phyloP scores from a whole-genome alignment of 1,139 yeast species.

The Kodamaea sp. region DNA sequence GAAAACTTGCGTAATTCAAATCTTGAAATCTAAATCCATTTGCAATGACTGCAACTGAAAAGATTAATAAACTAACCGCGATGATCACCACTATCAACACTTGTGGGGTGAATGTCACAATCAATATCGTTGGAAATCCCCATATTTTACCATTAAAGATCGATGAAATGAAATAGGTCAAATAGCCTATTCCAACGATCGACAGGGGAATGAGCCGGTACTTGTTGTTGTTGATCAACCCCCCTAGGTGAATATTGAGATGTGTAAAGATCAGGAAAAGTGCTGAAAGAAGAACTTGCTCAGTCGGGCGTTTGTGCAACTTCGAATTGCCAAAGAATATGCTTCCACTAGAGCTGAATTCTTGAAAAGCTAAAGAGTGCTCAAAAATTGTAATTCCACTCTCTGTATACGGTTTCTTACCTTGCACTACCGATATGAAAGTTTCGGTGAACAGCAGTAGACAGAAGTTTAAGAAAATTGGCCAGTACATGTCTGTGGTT shows the following conservation, averaged over 20 bases:
- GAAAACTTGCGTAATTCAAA: conserved; percentile 50
- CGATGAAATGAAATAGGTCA: conserved; percentile 45
- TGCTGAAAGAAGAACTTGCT: conserved; percentile 53
- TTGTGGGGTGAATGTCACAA: conserved; percentile 63
- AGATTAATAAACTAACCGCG: conserved; percentile 51
- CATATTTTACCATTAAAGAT: conserved; percentile 38
- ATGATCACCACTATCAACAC: conserved; percentile 52
- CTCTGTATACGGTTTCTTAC: conserved; percentile 60
- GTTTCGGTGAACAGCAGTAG: conserved; percentile 70
- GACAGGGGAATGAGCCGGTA: conserved; percentile 66
- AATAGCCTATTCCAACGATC: conserved; percentile 51
- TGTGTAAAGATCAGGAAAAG: conserved; percentile 57
- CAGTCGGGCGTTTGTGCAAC: conserved; percentile 43
- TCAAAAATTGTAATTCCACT: conserved; percentile 74
- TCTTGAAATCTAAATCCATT: conserved; percentile 53
- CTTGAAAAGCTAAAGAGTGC: conserved; percentile 73
- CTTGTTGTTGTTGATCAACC: conserved; percentile 49
- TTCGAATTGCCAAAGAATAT: conserved; percentile 28
- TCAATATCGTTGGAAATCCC: conserved; percentile 55
- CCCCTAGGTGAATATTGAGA: conserved; percentile 58
- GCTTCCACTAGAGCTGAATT: conserved; percentile 51
- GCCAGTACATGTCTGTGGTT: conserved; percentile 60
- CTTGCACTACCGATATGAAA: conserved; percentile 61
- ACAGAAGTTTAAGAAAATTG: conserved; percentile 61
- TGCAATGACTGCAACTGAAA: conserved; percentile 56